These are phyloP conservation scores for Onygenales sp. DNA, from an alignment of 2,329 filamentous ascomycete genomes.

Conservation along the genomic window DNA sequence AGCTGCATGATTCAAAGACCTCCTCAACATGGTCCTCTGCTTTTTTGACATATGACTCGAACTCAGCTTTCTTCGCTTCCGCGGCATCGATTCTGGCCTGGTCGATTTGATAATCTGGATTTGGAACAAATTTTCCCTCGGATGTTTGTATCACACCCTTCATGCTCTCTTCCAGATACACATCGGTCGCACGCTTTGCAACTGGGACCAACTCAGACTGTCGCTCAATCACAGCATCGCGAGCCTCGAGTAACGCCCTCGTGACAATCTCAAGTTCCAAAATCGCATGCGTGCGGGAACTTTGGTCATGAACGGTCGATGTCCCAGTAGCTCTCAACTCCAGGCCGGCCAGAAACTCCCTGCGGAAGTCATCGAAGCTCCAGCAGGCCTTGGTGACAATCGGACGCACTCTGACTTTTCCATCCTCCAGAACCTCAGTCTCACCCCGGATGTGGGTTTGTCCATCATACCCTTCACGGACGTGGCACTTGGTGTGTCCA, in stretches of 20 bases:
- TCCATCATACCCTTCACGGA: conserved; percentile 34
- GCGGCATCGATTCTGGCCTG: conserved; percentile 32
- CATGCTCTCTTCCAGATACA: conserved; percentile 30
- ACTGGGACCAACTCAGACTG: conserved; percentile 38
- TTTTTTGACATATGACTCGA: conserved; percentile 22
- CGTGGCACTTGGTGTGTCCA: conserved; percentile 26
- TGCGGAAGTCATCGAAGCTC: conserved; percentile 24
- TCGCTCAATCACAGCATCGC: conserved; percentile 30
- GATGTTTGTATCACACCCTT: conserved; percentile 19
- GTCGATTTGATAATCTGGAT: conserved; percentile 27
- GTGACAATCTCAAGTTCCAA: conserved; percentile 36
- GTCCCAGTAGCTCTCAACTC: conserved; percentile 24
- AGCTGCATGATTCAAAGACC: conserved; percentile 14
- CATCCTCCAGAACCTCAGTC: conserved; percentile 31
- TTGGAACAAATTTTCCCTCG: conserved; percentile 25
- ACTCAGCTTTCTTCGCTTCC: conserved; percentile 29
- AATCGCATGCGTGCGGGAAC: conserved; percentile 37
- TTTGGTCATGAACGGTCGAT: conserved; percentile 36
- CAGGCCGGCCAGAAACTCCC: conserved; percentile 21
- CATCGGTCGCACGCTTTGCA: conserved; percentile 33
- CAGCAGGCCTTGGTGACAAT: conserved; percentile 28
- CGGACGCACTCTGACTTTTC: conserved; percentile 34
- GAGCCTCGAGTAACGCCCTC: conserved; percentile 24
- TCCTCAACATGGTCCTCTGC: conserved; percentile 25
- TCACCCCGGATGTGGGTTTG: conserved; percentile 33